A percentile compares a stretch with the other conserved stretches of the same genome.
Conservation (phyloP, 768 basidiomycete genomes). For the Sporobolomyces roseus region DNA sequence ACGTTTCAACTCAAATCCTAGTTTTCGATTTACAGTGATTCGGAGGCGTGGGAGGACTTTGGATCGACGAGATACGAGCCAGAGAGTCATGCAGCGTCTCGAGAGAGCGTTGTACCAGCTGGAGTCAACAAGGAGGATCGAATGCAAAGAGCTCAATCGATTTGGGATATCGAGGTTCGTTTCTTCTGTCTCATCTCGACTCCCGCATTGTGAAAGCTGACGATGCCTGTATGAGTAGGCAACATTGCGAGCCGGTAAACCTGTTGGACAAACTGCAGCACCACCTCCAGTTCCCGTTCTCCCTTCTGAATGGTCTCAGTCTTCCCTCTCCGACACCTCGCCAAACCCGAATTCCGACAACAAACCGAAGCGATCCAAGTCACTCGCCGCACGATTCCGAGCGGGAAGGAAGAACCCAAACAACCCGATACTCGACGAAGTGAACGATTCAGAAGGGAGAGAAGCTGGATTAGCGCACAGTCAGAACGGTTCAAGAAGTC, state of each 20-base stretch:
- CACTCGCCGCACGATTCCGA: slow-evolving; percentile 37
- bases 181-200: neutral
- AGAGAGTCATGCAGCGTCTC: neutral
- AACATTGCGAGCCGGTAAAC: slow-evolving; percentile 36
- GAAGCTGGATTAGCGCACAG: neutral
- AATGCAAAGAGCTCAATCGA: slow-evolving; percentile 30
- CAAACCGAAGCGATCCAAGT: slow-evolving; percentile 42
- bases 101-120: slow-evolving; percentile 29
- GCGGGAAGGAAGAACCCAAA: slow-evolving; percentile 31
- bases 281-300: slow-evolving; percentile 40
- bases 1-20: neutral
- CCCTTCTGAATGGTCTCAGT: slow-evolving; percentile 15
- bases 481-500: slow-evolving; percentile 9
- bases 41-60: slow-evolving; percentile 41
- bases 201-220: neutral
- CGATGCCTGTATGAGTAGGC: neutral
- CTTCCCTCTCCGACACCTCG: slow-evolving; percentile 11
- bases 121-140: slow-evolving; percentile 38
- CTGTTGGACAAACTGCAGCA: slow-evolving; percentile 25
- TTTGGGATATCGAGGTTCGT: slow-evolving; percentile 42
- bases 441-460: slow-evolving; percentile 14
- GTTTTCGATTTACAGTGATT: slow-evolving; percentile 10
- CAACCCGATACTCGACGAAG: slow-evolving; percentile 20
- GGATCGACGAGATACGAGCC: slow-evolving; percentile 29
- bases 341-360: slow-evolving; percentile 6